phyloP scores from a whole-genome alignment of 306 rosid species.

The Dryas drummondii region DNA sequence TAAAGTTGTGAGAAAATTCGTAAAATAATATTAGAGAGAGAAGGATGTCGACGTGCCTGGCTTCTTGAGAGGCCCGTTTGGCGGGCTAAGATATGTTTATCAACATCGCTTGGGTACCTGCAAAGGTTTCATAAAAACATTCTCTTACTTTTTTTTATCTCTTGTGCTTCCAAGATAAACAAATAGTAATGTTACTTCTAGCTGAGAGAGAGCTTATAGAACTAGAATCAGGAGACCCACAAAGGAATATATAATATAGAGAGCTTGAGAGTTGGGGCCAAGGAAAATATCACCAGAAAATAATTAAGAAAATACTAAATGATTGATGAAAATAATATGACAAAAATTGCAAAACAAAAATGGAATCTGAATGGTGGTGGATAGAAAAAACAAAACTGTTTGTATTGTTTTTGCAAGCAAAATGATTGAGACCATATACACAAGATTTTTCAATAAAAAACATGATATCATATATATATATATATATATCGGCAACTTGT shows the following conservation, averaged over 20 bases:
- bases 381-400: constrained; percentile 49
- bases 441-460: neutral
- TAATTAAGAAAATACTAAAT: constrained; percentile 27
- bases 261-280: constrained; percentile 20
- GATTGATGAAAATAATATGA: constrained; percentile 41
- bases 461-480: neutral
- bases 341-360: constrained; percentile 19
- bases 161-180: neutral
- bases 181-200: neutral
- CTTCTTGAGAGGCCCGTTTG: constrained; percentile 99
- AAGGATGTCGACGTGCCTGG: constrained; percentile 66
- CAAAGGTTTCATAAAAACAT: constrained; percentile 24
- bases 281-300: constrained; percentile 12
- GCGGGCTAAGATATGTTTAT: constrained; percentile 92
- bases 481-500: neutral
- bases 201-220: constrained; percentile 2
- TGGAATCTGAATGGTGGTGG: constrained; percentile 62
- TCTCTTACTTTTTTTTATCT: neutral
- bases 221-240: constrained; percentile 32
- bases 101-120: constrained; percentile 97
- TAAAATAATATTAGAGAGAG: constrained; percentile 12
- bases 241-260: constrained; percentile 17
- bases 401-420: constrained; percentile 33
- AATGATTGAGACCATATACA: constrained; percentile 38
- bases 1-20: constrained; percentile 9